These are phyloP conservation scores for Phyllosticta paracitricarpa DNA, from an alignment of 2,329 filamentous ascomycete genomes.

Conservation along the genomic window DNA sequence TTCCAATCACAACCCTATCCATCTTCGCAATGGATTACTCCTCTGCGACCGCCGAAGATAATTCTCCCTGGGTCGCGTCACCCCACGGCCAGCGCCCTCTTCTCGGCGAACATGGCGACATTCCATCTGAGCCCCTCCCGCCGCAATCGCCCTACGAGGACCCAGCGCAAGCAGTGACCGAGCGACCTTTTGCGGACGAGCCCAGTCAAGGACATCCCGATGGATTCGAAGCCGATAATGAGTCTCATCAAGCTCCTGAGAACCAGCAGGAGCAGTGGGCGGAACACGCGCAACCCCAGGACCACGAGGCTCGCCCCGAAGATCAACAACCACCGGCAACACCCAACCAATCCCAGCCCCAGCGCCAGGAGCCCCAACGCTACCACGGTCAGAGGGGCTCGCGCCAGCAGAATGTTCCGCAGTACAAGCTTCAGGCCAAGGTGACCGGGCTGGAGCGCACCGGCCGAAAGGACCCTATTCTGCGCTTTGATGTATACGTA, in stretches of 20 bases:
- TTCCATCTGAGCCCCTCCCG: constrained; percentile 31
- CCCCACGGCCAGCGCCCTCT: constrained; percentile 41
- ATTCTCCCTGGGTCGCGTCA: constrained; percentile 56
- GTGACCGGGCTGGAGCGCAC: constrained; percentile 88
- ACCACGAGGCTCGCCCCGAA: constrained; percentile 22
- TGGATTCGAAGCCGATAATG: constrained; percentile 20
- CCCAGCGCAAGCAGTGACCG: not conserved
- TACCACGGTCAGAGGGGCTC: constrained; percentile 33
- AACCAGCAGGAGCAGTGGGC: constrained; percentile 27
- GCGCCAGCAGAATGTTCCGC: constrained; percentile 45
- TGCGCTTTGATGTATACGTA: constrained; percentile 96
- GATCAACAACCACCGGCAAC: constrained; percentile 29
- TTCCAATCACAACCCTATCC: not conserved
- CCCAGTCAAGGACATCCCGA: constrained; percentile 2
- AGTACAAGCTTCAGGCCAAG: constrained; percentile 85
- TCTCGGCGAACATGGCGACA: constrained; percentile 35
- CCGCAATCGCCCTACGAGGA: constrained; percentile 30
- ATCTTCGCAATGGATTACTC: constrained; percentile 54
- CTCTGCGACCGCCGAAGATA: constrained; percentile 41
- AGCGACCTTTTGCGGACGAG: constrained; percentile 10
- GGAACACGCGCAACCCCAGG: constrained; percentile 21
- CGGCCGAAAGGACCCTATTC: constrained; percentile 87
- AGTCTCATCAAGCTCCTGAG: constrained; percentile 28
- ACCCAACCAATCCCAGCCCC: constrained; percentile 25
- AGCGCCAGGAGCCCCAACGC: constrained; percentile 34